Evolutionary conservation across 2,329 filamentous ascomycete genomes (phyloP).

Genomic region (Monilinia fructicola): DNA sequence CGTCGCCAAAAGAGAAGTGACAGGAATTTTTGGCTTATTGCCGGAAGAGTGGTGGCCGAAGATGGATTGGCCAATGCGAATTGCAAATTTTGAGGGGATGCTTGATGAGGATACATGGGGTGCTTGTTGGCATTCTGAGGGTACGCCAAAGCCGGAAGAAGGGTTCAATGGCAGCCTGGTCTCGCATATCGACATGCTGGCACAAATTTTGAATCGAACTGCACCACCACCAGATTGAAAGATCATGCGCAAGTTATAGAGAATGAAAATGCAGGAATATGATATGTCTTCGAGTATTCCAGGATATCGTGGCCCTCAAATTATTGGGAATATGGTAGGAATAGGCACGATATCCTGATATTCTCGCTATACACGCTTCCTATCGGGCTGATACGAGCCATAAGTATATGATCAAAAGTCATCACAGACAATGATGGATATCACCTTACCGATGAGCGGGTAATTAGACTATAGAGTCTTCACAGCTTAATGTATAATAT

Average conservation of each 20-base stretch:
- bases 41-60: conserved; percentile 38
- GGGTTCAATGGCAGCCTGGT: conserved; percentile 26
- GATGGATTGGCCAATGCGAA: conserved; percentile 39
- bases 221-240: conserved; percentile 34
- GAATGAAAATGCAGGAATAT: background rate
- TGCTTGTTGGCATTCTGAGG: conserved; percentile 20
- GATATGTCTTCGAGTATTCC: background rate
- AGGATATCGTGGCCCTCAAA: background rate
- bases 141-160: conserved; percentile 27
- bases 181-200: conserved; percentile 36
- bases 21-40: conserved; percentile 46
- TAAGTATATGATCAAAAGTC: background rate
- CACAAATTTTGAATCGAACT: conserved; percentile 32
- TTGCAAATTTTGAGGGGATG: conserved; percentile 37
- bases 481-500: conserved; percentile 7
- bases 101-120: conserved; percentile 39
- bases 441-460: background rate
- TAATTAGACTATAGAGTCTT: background rate
- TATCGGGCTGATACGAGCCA: background rate
- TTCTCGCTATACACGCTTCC: background rate
- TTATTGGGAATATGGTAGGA: background rate
- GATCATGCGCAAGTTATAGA: background rate
- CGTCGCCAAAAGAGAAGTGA: conserved; percentile 63
- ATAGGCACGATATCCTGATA: background rate
- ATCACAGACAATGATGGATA: background rate